Evolutionary conservation across 129 eudicot genomes (phyloP), one percentile per base, ranked within the genome.

Genomic region (Ambrosia artemisiifolia): DNA sequence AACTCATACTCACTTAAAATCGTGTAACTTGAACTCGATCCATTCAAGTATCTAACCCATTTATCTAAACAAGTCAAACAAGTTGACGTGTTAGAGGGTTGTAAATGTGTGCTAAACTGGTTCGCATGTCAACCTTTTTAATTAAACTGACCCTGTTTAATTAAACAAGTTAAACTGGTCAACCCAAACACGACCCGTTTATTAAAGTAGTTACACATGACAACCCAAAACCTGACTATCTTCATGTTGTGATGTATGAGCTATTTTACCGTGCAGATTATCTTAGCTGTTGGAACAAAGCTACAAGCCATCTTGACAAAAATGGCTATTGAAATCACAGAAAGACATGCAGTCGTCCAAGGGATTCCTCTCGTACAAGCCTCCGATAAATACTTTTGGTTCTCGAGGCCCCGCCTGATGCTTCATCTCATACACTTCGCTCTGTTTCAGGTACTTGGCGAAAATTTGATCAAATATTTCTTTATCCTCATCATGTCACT

Each of bases 321-420:
- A 63, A 94, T 94, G 96, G 99, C 99, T 16, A 72, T 84, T 32
- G 96, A 90, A 78, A 94, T 94, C 32, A 81, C 83, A 0, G 94
- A 94, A 57, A 84, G 91, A 61, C 95, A 88, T 47, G 88, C 94
- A 18, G 96, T 94, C 36, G 81, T 94, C 62, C 93, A 88, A 83
- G 99, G 99, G 50, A 84, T 90, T 67, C 99, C 99, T 34, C 93
- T 90, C 10, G 99, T 94, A 13, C 89, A 94, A 80, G 93, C 85
- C 72, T 88, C 93, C 2, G 91, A 94, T 81, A 79, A 79, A 62
- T 80, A 86, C 59, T 94, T 94, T 69, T 94, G 97, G 99, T 94
- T 94, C 69, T 84, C 87, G 64, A 81, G 73, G 55, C 99, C 97
- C 2, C 85, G 72, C 7, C 63, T 94, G 14, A 78, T 94, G 14